A percentile compares a stretch with the other conserved stretches of the same genome.
phyloP scores from a whole-genome alignment of 345 rosid genomes.

The Murraya paniculata region DNA sequence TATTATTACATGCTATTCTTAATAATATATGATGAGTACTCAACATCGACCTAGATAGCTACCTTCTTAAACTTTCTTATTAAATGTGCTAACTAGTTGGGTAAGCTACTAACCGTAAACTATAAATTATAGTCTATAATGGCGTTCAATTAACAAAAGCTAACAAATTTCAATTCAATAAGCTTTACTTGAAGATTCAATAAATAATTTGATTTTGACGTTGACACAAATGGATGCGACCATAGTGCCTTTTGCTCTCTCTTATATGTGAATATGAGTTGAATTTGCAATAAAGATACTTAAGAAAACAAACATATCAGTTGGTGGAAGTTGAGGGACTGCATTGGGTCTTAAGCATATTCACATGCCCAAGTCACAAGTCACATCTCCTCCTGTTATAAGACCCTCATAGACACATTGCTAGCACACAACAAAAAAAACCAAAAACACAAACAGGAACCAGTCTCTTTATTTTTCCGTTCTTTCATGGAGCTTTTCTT shows the following conservation, averaged over 20 bases:
- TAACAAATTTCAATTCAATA: background rate
- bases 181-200: background rate
- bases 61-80: conserved; percentile 29
- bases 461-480: background rate
- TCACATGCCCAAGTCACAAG: conserved; percentile 24
- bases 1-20: background rate
- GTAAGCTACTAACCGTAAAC: conserved; percentile 34
- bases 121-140: conserved; percentile 17
- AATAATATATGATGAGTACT: background rate
- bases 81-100: conserved; percentile 28
- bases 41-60: conserved; percentile 3
- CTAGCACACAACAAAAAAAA: background rate
- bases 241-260: background rate
- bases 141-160: conserved; percentile 2
- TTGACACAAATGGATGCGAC: background rate
- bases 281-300: conserved; percentile 24
- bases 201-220: background rate
- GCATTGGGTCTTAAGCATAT: conserved; percentile 12
- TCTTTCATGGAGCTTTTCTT: conserved; percentile 38
- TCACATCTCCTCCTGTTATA: background rate
- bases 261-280: background rate
- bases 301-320: conserved; percentile 12
- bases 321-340: conserved; percentile 46
- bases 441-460: background rate
- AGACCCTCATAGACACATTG: background rate